Evolutionary conservation across 176 grass and related monocot species (phyloP).

Genomic region (Zizania latifolia): DNA sequence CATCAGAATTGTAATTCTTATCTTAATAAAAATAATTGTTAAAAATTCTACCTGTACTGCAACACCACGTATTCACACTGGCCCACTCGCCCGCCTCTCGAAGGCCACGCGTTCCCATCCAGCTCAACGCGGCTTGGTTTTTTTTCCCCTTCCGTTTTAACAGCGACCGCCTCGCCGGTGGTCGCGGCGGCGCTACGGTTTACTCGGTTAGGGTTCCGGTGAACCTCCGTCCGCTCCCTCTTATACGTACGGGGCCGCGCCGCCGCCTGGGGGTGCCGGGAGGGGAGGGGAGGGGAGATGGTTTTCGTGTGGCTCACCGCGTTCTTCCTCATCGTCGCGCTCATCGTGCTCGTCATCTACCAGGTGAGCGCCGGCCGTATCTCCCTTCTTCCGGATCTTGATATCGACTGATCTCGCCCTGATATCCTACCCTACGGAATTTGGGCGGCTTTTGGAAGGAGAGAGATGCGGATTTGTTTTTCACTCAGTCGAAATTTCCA

Average conservation of each 20-base stretch:
- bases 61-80: neutral
- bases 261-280: neutral
- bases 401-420: neutral
- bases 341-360: slow-evolving; percentile 91
- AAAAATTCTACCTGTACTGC: too few relatives aligned
- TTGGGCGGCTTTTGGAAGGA: neutral
- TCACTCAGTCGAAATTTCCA: neutral
- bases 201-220: slow-evolving; percentile 1
- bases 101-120: neutral
- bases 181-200: neutral
- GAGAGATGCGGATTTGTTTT: neutral
- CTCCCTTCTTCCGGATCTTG: too few relatives aligned
- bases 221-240: neutral
- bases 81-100: neutral
- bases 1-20: too few relatives aligned
- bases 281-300: slow-evolving; percentile 33
- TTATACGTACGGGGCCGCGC: too few relatives aligned
- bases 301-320: slow-evolving; percentile 82
- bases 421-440: neutral
- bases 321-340: slow-evolving; percentile 82
- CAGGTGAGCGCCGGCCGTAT: slow-evolving; percentile 41
- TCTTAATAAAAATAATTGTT: too few relatives aligned
- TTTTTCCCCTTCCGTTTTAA: neutral
- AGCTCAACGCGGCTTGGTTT: neutral
- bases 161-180: slow-evolving; percentile 22